These are phyloP conservation scores for Rhizophagus clarus DNA, from an alignment of 192 early-diverging fungal genomes.

Conservation along the genomic window DNA sequence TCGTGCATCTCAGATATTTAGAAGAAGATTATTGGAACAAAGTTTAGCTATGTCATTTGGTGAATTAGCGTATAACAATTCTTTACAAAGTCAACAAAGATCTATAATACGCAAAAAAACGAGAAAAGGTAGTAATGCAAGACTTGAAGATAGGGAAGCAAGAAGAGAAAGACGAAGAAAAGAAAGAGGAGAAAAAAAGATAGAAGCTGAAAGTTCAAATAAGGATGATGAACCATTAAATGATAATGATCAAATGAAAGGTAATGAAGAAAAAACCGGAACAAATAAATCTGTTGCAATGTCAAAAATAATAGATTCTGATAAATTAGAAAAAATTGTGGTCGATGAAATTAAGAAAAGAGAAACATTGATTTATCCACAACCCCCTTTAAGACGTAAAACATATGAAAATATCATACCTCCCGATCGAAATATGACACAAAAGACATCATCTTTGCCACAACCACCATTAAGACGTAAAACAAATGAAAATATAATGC, in stretches of 20 bases:
- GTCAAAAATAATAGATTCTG: neutral
- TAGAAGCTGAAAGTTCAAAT: neutral
- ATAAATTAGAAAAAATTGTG: neutral
- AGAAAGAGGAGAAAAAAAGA: neutral
- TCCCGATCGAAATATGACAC: neutral
- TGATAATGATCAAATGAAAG: neutral
- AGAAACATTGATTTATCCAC: neutral
- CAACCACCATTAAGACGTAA: neutral
- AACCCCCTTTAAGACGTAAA: slow-evolving; percentile 2
- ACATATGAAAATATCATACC: neutral
- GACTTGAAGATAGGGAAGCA: slow-evolving; percentile 24
- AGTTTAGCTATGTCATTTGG: slow-evolving; percentile 5
- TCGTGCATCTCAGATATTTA: slow-evolving; percentile 21
- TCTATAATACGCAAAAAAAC: slow-evolving; percentile 6
- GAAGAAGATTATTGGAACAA: slow-evolving; percentile 17
- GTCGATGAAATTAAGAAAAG: neutral
- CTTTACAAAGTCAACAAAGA: neutral
- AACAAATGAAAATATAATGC: neutral
- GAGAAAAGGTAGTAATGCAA: slow-evolving; percentile 31
- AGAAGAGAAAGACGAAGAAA: slow-evolving; percentile 28
- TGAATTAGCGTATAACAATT: neutral
- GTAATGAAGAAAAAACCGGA: neutral
- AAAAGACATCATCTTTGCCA: neutral
- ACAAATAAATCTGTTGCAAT: neutral
- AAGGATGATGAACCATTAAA: neutral